These are phyloP conservation scores for Letharia lupina DNA, from an alignment of 495 filamentous ascomycete species.

Conservation along the genomic window DNA sequence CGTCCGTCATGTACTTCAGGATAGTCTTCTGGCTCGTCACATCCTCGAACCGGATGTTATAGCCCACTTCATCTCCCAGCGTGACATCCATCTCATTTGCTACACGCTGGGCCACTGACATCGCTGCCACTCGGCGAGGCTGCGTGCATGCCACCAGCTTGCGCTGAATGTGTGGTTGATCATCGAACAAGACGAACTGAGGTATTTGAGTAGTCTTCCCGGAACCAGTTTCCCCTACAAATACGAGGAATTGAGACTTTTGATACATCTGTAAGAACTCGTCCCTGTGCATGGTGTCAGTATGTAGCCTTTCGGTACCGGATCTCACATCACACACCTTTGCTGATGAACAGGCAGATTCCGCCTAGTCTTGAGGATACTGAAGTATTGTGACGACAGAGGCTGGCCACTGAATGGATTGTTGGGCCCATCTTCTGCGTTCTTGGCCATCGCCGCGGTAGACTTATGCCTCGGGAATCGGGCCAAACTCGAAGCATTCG, in stretches of 20 bases:
- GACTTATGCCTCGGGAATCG: conserved; percentile 70
- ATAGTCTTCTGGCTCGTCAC: conserved; percentile 84
- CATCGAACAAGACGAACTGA: conserved; percentile 95
- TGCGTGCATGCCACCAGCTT: conserved; percentile 98
- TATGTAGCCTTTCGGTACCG: background rate
- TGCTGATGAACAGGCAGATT: conserved; percentile 86
- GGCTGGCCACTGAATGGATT: conserved; percentile 76
- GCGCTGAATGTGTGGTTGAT: conserved; percentile 71
- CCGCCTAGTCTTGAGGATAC: conserved; percentile 73
- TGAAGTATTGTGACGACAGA: conserved; percentile 77
- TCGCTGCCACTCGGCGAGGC: conserved; percentile 93
- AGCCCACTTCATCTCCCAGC: conserved; percentile 93
- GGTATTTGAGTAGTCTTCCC: conserved; percentile 99
- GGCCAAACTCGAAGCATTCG: conserved; percentile 45
- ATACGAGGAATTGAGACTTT: conserved; percentile 87
- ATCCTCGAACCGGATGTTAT: conserved; percentile 98
- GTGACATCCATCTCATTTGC: conserved; percentile 92
- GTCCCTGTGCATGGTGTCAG: conserved; percentile 47
- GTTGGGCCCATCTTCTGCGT: conserved; percentile 69
- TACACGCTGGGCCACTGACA: conserved; percentile 98
- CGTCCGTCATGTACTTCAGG: conserved; percentile 99
- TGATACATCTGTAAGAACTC: conserved; percentile 93
- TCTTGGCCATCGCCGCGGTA: conserved; percentile 62
- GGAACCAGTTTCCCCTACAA: conserved; percentile 98
- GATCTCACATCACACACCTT: conserved; percentile 45